Base-by-base conservation (phyloP, 345 rosid species). In the Stellera chamaejasme region DNA sequence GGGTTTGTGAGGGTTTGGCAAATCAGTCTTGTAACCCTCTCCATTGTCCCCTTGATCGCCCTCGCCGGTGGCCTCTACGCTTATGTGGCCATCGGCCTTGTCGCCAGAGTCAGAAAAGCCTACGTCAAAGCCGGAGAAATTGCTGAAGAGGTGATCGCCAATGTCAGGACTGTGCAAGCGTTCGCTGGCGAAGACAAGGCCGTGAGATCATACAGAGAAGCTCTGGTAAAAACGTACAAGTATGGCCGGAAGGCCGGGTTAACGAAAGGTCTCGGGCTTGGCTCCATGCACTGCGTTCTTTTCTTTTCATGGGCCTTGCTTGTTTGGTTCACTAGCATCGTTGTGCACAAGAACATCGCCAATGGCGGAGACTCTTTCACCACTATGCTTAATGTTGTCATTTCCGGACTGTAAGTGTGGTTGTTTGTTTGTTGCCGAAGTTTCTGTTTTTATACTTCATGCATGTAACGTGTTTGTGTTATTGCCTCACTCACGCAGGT, bases 111-210 rank as follows among this genome's bases (percentile, higher is more conserved):
- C 15, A 79, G 97, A 5, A 89, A 85, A 68, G 73, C 97, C 55
- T 93, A 93, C 59, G 90, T 90, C 60, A 93, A 74, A 60, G 99
- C 97, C 45, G 97, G 97, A 10, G 95, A 87, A 70, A 87, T 90
- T 15, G 99, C 99, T 0, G 97, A 93, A 75, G 99, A 93, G 92
- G 95, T 90, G 63, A 90, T 93, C 36, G 97, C 92, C 25, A 93
- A 93, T 66, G 97, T 90, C 14, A 80, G 99, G 66, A 93, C 99
- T 0, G 99, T 93, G 28, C 97, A 93, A 67, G 99, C 97, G 28
- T 93, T 93, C 66, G 82, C 89, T 0, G 97, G 96, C 27, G 99
- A 93, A 80, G 97, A 93, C 47, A 79, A 61, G 55, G 99, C 96
- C 2, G 99, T 87, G 60, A 75, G 58, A 65, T 67, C 78, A 25